Conservation (phyloP, 495 filamentous ascomycete genomes). For the Penicillium simplicissimum region DNA sequence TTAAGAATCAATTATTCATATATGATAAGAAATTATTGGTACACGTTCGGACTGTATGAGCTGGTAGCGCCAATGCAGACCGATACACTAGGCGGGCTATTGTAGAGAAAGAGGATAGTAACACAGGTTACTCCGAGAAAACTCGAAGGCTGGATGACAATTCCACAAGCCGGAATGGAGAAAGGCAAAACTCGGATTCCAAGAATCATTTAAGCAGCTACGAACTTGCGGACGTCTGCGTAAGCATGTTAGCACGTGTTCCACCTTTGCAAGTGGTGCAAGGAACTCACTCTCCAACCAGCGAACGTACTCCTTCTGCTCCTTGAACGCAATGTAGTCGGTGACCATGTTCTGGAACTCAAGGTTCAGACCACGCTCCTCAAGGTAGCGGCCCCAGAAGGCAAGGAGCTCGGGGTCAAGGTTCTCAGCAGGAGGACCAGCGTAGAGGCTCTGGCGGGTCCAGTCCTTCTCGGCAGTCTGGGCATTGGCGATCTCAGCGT, state of each 20-base stretch:
- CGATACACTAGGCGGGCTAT: slow-evolving; percentile 11
- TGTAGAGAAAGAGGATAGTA: slow-evolving; percentile 14
- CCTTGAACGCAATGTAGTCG: slow-evolving; percentile 97
- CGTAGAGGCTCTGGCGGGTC: slow-evolving; percentile 74
- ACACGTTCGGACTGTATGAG: slow-evolving; percentile 12
- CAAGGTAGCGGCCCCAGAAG: slow-evolving; percentile 88
- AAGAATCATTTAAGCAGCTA: slow-evolving; percentile 59
- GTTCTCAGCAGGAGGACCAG: slow-evolving; percentile 89
- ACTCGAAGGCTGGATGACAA: background rate
- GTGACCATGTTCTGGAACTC: slow-evolving; percentile 86
- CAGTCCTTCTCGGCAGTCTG: slow-evolving; percentile 67
- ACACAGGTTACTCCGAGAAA: background rate
- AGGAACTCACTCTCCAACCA: slow-evolving; percentile 78
- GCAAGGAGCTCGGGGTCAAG: slow-evolving; percentile 94
- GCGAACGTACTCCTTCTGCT: slow-evolving; percentile 93
- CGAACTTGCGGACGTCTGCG: slow-evolving; percentile 69
- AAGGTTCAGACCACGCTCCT: slow-evolving; percentile 89
- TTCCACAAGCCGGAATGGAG: background rate
- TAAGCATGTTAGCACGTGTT: slow-evolving; percentile 17
- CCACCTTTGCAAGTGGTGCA: background rate
- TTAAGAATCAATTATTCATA: slow-evolving; percentile 12
- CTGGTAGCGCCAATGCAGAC: slow-evolving; percentile 1
- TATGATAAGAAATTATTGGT: slow-evolving; percentile 23
- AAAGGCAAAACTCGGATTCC: background rate
- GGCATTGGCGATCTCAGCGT: slow-evolving; percentile 67